A percentile compares a stretch with the other conserved stretches of the same genome.
These are phyloP conservation scores for Massarina eburnea DNA, from an alignment of 2,329 filamentous ascomycete species.

Conservation along the genomic window DNA sequence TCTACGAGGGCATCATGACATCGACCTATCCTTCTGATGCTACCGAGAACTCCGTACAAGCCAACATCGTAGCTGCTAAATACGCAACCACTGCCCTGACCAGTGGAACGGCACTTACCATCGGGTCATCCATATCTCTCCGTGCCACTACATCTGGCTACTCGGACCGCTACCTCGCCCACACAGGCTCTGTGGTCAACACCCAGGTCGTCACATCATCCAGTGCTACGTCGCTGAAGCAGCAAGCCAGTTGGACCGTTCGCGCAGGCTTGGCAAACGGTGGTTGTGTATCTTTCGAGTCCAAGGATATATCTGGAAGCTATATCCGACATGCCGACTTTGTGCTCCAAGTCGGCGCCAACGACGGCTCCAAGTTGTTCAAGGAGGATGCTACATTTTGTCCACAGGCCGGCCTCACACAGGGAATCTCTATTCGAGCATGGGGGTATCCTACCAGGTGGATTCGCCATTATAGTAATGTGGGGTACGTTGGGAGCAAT, in stretches of 20 bases:
- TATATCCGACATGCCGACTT: constrained; percentile 62
- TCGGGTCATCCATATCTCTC: constrained; percentile 57
- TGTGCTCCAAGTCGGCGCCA: constrained; percentile 51
- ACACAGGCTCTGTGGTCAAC: constrained; percentile 54
- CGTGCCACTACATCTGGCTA: constrained; percentile 58
- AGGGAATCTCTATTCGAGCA: constrained; percentile 56
- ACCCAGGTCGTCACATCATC: constrained; percentile 59
- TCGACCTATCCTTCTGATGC: constrained; percentile 62
- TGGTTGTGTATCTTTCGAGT: constrained; percentile 64
- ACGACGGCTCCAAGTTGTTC: constrained; percentile 60
- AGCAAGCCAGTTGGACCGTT: constrained; percentile 61
- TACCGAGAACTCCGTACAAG: constrained; percentile 61
- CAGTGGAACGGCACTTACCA: constrained; percentile 52
- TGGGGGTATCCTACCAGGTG: constrained; percentile 64
- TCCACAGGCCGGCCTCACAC: constrained; percentile 53
- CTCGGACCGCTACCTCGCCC: constrained; percentile 58
- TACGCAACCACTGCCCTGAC: constrained; percentile 55
- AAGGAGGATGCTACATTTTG: constrained; percentile 66
- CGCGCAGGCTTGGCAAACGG: constrained; percentile 58
- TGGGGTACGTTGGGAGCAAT: constrained; percentile 55
- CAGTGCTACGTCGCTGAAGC: constrained; percentile 52
- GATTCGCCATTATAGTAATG: constrained; percentile 56
- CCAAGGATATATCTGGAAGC: constrained; percentile 58
- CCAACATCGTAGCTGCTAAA: constrained; percentile 61
- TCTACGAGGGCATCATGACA: constrained; percentile 68